phyloP scores from a whole-genome alignment of 495 filamentous ascomycete species.

The Penicillium maclennaniae region DNA sequence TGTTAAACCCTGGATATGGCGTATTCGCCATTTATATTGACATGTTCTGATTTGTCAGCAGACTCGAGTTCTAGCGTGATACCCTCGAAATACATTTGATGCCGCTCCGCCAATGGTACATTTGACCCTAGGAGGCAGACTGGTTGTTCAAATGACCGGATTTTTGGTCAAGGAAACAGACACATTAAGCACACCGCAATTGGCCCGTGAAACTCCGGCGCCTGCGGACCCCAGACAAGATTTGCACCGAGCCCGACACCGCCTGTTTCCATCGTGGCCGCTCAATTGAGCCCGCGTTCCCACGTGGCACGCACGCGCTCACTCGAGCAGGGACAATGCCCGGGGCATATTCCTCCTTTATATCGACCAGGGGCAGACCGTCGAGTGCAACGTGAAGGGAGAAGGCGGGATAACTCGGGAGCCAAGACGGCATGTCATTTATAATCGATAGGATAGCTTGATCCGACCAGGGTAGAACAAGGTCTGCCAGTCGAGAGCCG shows the following conservation, averaged over 20 bases:
- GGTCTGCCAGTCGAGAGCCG: neutral
- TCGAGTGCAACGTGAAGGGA: neutral
- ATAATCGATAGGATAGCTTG: neutral
- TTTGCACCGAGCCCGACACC: slow-evolving; percentile 6
- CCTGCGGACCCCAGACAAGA: neutral
- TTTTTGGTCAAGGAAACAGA: neutral
- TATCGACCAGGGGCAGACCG: neutral
- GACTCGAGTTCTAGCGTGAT: slow-evolving; percentile 38
- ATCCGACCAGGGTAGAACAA: neutral
- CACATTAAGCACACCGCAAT: slow-evolving; percentile 8
- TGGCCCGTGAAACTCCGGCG: neutral
- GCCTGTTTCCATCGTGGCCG: slow-evolving; percentile 12
- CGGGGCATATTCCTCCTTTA: neutral
- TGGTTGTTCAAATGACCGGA: neutral
- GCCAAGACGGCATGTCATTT: neutral
- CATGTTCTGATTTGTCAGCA: slow-evolving; percentile 29
- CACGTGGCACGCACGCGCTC: slow-evolving; percentile 18
- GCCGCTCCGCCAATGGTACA: neutral
- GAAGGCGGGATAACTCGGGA: neutral
- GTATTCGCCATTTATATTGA: slow-evolving; percentile 7
- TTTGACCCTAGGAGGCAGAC: neutral
- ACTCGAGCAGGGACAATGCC: slow-evolving; percentile 1
- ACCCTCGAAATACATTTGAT: neutral
- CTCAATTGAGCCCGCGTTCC: slow-evolving; percentile 12
- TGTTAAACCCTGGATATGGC: slow-evolving; percentile 12